A percentile compares a stretch with the other conserved stretches of the same genome.
Evolutionary conservation across 2,329 filamentous ascomycete genomes (phyloP).

Genomic region (Phaeomoniella chlamydospora): DNA sequence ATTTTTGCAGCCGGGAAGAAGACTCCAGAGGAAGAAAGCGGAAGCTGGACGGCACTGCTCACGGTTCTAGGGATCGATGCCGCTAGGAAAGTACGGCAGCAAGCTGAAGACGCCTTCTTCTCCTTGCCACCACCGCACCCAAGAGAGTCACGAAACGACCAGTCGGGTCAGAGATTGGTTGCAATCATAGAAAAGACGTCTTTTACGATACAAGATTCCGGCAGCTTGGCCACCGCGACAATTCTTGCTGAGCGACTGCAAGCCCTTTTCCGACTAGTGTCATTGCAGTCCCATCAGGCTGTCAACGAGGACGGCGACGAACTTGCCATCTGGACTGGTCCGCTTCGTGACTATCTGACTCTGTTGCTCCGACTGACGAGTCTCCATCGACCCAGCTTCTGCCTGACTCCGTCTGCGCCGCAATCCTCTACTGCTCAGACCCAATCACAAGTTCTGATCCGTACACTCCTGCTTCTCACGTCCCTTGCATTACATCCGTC

Average conservation of each 20-base stretch:
- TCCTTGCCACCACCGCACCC: constrained; percentile 11
- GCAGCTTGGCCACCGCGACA: constrained; percentile 15
- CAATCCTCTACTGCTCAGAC: not conserved
- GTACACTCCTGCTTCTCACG: constrained; percentile 11
- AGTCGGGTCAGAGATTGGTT: not conserved
- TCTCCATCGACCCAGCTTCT: constrained; percentile 23
- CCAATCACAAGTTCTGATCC: constrained; percentile 6
- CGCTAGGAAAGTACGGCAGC: constrained; percentile 21
- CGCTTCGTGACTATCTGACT: constrained; percentile 25
- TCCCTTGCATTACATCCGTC: constrained; percentile 16
- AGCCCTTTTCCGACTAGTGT: constrained; percentile 18
- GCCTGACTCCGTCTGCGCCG: constrained; percentile 7
- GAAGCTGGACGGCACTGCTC: constrained; percentile 13
- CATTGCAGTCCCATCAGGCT: constrained; percentile 11
- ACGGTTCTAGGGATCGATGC: constrained; percentile 5
- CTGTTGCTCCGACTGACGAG: constrained; percentile 21
- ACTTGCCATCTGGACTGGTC: constrained; percentile 15
- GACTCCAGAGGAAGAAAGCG: constrained; percentile 19
- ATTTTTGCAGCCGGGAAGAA: constrained; percentile 25
- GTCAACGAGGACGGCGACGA: constrained; percentile 7
- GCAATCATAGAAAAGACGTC: constrained; percentile 22
- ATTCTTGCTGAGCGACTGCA: constrained; percentile 26
- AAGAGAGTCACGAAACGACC: constrained; percentile 5
- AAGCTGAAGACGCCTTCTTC: constrained; percentile 24
- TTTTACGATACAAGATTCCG: constrained; percentile 19